Evolutionary conservation across 2,329 filamentous ascomycete genomes (phyloP).

Genomic region (Pyrenophora seminiperda): DNA sequence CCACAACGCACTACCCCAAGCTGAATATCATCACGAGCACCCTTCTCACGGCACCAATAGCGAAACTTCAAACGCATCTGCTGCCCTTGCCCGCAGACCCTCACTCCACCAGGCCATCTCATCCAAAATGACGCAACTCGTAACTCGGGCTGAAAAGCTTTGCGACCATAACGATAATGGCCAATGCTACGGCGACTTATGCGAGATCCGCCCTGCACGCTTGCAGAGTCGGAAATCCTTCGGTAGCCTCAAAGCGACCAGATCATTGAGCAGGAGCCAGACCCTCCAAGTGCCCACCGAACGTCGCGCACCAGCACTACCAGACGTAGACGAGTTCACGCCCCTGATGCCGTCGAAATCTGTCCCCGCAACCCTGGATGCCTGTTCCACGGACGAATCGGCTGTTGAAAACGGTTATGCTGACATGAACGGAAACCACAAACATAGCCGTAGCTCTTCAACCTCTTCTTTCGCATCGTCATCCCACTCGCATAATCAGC

Average conservation of each 20-base stretch:
- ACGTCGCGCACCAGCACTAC: constrained; percentile 35
- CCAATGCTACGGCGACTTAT: constrained; percentile 64
- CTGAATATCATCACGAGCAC: constrained; percentile 21
- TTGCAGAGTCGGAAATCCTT: constrained; percentile 26
- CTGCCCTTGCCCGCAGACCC: constrained; percentile 35
- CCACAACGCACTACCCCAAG: constrained; percentile 12
- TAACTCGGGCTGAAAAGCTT: constrained; percentile 51
- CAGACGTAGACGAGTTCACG: constrained; percentile 35
- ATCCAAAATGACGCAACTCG: constrained; percentile 55
- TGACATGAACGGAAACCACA: constrained; percentile 9
- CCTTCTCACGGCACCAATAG: constrained; percentile 27
- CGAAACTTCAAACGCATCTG: constrained; percentile 10
- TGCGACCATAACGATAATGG: constrained; percentile 64
- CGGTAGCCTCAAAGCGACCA: constrained; percentile 19
- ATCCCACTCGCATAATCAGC: constrained; percentile 9
- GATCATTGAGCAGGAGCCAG: constrained; percentile 30
- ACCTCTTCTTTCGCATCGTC: constrained; percentile 14
- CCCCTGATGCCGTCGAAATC: constrained; percentile 31
- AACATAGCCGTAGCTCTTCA: constrained; percentile 22
- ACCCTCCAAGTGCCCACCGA: constrained; percentile 34
- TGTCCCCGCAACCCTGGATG: constrained; percentile 32
- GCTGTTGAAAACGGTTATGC: constrained; percentile 19
- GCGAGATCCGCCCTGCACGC: constrained; percentile 42
- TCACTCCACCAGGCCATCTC: constrained; percentile 51
- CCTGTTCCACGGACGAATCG: constrained; percentile 23